Percentiles rank a stretch among this genome's conserved stretches.
Conservation (phyloP, 805 yeast genomes). For the Candida xyloterini region DNA sequence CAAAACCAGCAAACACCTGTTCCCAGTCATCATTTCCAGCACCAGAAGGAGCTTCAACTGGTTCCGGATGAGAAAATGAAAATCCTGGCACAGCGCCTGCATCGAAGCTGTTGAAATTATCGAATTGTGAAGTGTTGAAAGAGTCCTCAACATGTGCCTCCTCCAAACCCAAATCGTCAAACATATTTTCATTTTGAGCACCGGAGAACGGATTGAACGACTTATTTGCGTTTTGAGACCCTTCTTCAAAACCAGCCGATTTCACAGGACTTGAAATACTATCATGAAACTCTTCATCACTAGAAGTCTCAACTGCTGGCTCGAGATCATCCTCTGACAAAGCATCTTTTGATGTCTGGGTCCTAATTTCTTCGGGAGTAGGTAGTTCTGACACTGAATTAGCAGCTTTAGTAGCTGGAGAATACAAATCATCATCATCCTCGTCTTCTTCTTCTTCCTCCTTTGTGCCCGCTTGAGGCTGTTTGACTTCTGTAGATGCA, state of each 20-base stretch:
- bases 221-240: conserved; percentile 2
- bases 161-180: conserved; percentile 37
- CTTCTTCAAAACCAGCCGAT: neutral
- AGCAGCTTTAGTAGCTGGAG: conserved; percentile 12
- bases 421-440: conserved; percentile 13
- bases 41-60: conserved; percentile 29
- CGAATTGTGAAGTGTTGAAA: conserved; percentile 35
- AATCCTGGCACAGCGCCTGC: conserved; percentile 24
- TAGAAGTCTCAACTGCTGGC: conserved; percentile 36
- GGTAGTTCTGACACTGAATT: neutral
- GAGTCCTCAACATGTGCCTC: conserved; percentile 30
- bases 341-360: neutral
- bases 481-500: conserved; percentile 1
- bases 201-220: conserved; percentile 26
- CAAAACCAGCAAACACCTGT: conserved; percentile 86
- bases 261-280: conserved; percentile 21
- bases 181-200: conserved; percentile 21
- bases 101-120: conserved; percentile 33
- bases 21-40: conserved; percentile 83
- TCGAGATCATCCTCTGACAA: neutral
- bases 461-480: neutral
- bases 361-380: neutral
- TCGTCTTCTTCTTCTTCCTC: conserved; percentile 5
- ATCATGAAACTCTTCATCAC: conserved; percentile 40
- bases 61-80: conserved; percentile 20